phyloP scores from a whole-genome alignment of 2,329 filamentous ascomycete genomes.

The Neofusicoccum kwambonambiense region DNA sequence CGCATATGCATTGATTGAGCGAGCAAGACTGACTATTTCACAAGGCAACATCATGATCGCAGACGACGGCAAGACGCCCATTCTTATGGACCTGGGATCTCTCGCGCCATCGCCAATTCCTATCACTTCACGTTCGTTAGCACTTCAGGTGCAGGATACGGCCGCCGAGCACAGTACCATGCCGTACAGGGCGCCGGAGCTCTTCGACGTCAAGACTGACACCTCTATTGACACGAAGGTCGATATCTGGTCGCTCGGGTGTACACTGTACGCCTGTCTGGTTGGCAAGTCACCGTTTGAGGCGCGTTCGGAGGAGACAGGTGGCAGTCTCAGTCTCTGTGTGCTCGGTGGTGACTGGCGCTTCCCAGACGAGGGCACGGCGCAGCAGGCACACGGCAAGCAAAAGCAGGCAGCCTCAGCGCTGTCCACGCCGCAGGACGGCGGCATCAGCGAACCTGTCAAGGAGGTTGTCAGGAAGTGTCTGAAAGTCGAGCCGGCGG shows the following conservation, averaged over 20 bases:
- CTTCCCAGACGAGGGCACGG: slow-evolving; percentile 79
- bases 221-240: slow-evolving; percentile 92
- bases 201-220: slow-evolving; percentile 96
- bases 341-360: slow-evolving; percentile 93
- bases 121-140: slow-evolving; percentile 85
- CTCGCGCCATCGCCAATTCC: slow-evolving; percentile 82
- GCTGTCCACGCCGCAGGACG: slow-evolving; percentile 40
- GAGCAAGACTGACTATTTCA: background rate
- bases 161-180: slow-evolving; percentile 97
- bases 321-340: slow-evolving; percentile 87
- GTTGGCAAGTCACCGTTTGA: slow-evolving; percentile 98
- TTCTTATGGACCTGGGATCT: slow-evolving; percentile 96
- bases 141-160: slow-evolving; percentile 87
- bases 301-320: slow-evolving; percentile 91
- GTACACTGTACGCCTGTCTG: slow-evolving; percentile 95
- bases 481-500: slow-evolving; percentile 79
- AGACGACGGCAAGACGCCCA: slow-evolving; percentile 81
- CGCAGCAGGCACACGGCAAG: slow-evolving; percentile 48
- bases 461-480: slow-evolving; percentile 86
- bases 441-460: slow-evolving; percentile 73
- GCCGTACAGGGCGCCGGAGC: slow-evolving; percentile 95
- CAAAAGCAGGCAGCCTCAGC: slow-evolving; percentile 38
- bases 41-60: slow-evolving; percentile 95
- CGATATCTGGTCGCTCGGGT: slow-evolving; percentile 96
- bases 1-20: background rate